Evolutionary conservation across 768 basidiomycete genomes (phyloP).

Genomic region (Xanthoconium purpureum): DNA sequence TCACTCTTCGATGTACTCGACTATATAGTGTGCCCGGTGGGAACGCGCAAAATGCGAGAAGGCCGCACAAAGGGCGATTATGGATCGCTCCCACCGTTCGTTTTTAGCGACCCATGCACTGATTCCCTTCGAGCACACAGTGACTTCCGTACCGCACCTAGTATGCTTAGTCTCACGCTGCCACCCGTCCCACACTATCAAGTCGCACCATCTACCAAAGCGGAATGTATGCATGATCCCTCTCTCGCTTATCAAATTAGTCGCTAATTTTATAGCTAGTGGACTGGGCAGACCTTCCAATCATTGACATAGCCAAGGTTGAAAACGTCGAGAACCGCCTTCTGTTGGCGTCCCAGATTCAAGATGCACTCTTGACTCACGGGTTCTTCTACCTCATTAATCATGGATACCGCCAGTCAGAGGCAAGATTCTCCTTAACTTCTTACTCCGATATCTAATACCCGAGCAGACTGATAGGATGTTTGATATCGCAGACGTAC

Average conservation of each 20-base stretch:
- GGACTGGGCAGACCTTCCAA: constrained; percentile 49
- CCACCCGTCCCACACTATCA: constrained; percentile 38
- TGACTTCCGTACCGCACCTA: background rate
- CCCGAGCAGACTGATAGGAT: background rate
- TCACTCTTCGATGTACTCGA: too few relatives aligned
- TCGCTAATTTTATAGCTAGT: constrained; percentile 31
- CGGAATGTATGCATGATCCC: constrained; percentile 28
- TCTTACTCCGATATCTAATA: constrained; percentile 27
- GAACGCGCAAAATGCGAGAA: too few relatives aligned
- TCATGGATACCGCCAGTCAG: constrained; percentile 20
- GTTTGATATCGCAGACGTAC: too few relatives aligned
- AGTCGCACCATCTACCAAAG: constrained; percentile 34
- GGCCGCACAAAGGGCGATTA: too few relatives aligned
- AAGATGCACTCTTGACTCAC: constrained; percentile 26
- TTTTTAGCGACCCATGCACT: too few relatives aligned
- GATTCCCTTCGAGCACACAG: too few relatives aligned
- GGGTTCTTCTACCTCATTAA: too few relatives aligned
- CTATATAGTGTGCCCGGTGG: too few relatives aligned
- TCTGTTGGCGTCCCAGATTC: constrained; percentile 38
- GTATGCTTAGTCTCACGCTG: constrained; percentile 13
- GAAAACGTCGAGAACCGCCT: constrained; percentile 37
- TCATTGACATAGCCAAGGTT: constrained; percentile 48
- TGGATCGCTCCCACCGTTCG: too few relatives aligned
- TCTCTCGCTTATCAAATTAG: background rate
- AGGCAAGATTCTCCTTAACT: constrained; percentile 21